These are phyloP conservation scores for Colletotrichum abscissum DNA, from an alignment of 2,329 filamentous ascomycete genomes.

Conservation along the genomic window DNA sequence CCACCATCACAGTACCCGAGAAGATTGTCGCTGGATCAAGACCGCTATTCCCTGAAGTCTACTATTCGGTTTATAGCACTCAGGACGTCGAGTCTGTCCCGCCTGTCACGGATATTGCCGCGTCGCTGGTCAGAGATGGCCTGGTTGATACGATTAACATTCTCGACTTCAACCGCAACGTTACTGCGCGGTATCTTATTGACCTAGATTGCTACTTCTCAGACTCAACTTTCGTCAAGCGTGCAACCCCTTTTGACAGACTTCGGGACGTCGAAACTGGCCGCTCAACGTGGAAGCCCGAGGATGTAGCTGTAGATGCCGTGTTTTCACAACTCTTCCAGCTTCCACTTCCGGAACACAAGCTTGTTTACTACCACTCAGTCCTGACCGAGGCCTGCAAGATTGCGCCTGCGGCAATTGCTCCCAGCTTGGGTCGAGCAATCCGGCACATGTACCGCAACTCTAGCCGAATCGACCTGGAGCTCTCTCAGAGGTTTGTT, in stretches of 20 bases:
- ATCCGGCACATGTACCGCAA: constrained; percentile 92
- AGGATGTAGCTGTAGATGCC: constrained; percentile 96
- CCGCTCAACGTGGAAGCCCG: constrained; percentile 91
- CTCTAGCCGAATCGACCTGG: constrained; percentile 84
- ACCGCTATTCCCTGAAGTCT: constrained; percentile 90
- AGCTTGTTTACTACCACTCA: constrained; percentile 96
- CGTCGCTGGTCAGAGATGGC: constrained; percentile 85
- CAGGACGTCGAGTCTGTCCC: constrained; percentile 94
- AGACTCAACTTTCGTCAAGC: constrained; percentile 89
- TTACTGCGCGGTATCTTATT: constrained; percentile 88
- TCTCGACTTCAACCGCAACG: constrained; percentile 90
- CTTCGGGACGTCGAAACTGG: constrained; percentile 75
- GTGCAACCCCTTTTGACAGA: constrained; percentile 92
- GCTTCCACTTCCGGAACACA: constrained; percentile 88
- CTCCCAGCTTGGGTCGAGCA: constrained; percentile 90
- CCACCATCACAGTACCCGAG: constrained; percentile 79
- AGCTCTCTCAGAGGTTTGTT: constrained; percentile 87
- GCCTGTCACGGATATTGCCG: constrained; percentile 77
- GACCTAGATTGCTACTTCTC: constrained; percentile 96
- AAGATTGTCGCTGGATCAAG: constrained; percentile 79
- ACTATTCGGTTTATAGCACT: constrained; percentile 89
- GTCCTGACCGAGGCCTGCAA: constrained; percentile 96
- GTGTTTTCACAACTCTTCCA: constrained; percentile 96
- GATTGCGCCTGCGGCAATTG: constrained; percentile 94
- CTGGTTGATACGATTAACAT: constrained; percentile 94